Percentiles rank a stretch among this genome's conserved stretches.
Conservation (phyloP, 495 filamentous ascomycete species). For the Tuber microsphaerosporum region DNA sequence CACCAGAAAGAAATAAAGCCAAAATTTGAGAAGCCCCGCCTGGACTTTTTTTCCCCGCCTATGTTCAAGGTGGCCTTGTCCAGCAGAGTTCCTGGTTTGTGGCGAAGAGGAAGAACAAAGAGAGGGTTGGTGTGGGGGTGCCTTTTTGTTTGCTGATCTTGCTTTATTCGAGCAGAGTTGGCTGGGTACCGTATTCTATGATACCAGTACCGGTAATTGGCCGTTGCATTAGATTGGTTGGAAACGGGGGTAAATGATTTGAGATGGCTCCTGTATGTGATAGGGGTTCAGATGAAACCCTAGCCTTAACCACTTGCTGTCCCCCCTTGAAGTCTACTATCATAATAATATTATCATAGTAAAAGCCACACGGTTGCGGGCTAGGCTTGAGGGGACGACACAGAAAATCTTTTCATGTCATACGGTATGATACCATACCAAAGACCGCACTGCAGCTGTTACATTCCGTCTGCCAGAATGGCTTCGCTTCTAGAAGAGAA, state of each 20-base stretch:
- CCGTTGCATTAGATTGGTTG: background rate
- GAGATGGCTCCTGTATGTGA: background rate
- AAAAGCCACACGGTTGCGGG: background rate
- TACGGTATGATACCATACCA: background rate
- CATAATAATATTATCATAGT: too few species aligned
- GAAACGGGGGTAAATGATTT: background rate
- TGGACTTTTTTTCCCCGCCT: background rate
- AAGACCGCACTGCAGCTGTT: background rate
- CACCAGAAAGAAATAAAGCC: background rate
- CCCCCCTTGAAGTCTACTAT: background rate
- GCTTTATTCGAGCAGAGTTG: background rate
- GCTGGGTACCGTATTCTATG: too few species aligned
- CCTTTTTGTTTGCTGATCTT: background rate
- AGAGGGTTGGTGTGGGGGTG: background rate
- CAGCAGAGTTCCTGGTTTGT: background rate
- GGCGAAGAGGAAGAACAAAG: background rate
- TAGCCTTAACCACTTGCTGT: background rate
- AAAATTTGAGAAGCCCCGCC: background rate
- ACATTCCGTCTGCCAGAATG: background rate
- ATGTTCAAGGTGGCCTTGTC: background rate
- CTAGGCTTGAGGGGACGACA: background rate
- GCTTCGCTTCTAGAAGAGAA: background rate
- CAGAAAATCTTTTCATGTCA: background rate
- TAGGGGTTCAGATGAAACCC: background rate
- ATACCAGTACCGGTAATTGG: background rate